Evolutionary conservation across 2,329 filamentous ascomycete genomes (phyloP).

Genomic region (Cryphonectria japonica): DNA sequence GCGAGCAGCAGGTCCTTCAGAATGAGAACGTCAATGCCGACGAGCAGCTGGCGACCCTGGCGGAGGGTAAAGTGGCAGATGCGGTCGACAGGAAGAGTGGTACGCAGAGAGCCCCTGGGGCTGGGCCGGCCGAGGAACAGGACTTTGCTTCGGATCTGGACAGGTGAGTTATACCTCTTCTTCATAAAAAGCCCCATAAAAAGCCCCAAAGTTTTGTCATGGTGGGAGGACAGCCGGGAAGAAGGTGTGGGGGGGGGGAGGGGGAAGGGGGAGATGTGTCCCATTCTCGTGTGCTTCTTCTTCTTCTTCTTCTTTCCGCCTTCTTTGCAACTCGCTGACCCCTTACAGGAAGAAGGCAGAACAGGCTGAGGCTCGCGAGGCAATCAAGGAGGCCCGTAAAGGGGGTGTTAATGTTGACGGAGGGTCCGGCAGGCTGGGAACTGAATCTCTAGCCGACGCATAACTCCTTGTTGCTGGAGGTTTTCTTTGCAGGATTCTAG

Average conservation of each 20-base stretch:
- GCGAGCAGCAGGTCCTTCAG: conserved; percentile 15
- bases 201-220: background rate
- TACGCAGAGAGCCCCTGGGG: conserved; percentile 31
- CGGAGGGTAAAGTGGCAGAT: conserved; percentile 35
- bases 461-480: background rate
- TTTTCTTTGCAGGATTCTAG: background rate
- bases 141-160: conserved; percentile 33
- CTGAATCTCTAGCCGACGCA: conserved; percentile 14
- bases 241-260: background rate
- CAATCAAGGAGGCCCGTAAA: conserved; percentile 29
- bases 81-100: conserved; percentile 35
- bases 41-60: conserved; percentile 34
- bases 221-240: background rate
- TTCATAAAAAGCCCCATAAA: too few species aligned
- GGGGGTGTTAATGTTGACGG: conserved; percentile 32
- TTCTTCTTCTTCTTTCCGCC: background rate
- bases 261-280: background rate
- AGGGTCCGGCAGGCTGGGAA: conserved; percentile 17
- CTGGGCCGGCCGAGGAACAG: conserved; percentile 28
- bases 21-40: conserved; percentile 35
- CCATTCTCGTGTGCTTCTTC: background rate
- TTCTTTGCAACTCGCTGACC: conserved; percentile 16
- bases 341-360: conserved; percentile 32
- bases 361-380: conserved; percentile 32
- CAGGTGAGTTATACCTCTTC: conserved; percentile 22